Percentiles rank a stretch among this genome's conserved stretches.
These are phyloP conservation scores for Otatea glauca DNA, from an alignment of 176 grass and related monocot genomes.

Conservation along the genomic window DNA sequence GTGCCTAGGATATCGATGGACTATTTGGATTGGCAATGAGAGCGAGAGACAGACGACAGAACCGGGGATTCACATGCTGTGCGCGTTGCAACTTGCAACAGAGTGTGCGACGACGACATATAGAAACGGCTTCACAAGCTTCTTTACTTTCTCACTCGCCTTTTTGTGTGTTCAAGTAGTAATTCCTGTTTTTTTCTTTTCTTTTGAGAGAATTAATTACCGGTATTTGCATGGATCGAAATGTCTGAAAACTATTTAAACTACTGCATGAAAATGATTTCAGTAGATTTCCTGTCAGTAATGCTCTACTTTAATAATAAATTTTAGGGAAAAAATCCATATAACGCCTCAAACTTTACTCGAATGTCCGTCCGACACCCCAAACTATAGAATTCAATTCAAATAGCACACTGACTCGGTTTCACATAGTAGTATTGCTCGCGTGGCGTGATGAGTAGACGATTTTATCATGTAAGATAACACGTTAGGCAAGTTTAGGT, in stretches of 20 bases:
- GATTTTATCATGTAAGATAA: too few species aligned
- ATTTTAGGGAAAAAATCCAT: too few species aligned
- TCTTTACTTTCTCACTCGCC: neutral
- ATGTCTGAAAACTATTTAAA: neutral
- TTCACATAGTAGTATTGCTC: too few species aligned
- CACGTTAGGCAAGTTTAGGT: too few species aligned
- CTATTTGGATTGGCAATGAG: neutral
- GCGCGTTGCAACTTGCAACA: neutral
- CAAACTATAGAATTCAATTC: too few species aligned
- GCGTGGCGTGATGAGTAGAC: too few species aligned
- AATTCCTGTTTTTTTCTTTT: neutral
- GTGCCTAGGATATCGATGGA: neutral
- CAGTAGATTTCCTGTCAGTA: neutral
- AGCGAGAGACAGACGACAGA: too few species aligned
- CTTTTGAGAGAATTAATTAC: neutral
- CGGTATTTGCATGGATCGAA: neutral
- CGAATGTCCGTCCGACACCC: too few species aligned
- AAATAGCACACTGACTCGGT: too few species aligned
- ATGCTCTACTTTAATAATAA: neutral
- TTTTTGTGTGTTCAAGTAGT: neutral
- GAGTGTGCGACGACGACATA: neutral
- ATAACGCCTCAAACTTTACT: too few species aligned
- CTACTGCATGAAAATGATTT: neutral
- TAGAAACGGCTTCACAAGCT: neutral
- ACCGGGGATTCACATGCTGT: neutral